A percentile compares a stretch with the other conserved stretches of the same genome.
Conservation (phyloP, 352 stramenopile genomes). For the Globisporangium takayamanum region DNA sequence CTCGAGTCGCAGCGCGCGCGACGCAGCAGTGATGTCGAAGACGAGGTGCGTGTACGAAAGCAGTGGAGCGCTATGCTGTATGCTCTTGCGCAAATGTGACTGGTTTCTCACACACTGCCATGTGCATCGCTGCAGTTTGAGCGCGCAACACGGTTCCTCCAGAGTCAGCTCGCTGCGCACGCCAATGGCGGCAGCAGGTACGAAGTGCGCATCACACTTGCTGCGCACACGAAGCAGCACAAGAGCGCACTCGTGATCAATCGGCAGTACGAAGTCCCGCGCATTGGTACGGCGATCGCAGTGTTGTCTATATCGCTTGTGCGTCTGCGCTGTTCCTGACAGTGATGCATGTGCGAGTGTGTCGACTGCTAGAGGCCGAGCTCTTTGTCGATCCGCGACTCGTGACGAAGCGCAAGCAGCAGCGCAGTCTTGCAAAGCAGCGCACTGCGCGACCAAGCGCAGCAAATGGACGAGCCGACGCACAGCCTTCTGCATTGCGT, state of each 20-base stretch:
- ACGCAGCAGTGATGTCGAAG: constrained; percentile 21
- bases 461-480: constrained; percentile 8
- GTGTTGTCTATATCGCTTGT: background rate
- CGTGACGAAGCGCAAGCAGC: constrained; percentile 7
- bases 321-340: background rate
- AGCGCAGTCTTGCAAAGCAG: constrained; percentile 3
- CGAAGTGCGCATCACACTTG: constrained; percentile 33
- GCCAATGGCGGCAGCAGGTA: constrained; percentile 20
- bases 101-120: background rate
- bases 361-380: constrained; percentile 29
- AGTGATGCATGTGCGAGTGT: background rate
- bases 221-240: constrained; percentile 9
- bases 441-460: background rate
- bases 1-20: constrained; percentile 40
- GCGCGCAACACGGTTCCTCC: constrained; percentile 30
- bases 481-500: constrained; percentile 10
- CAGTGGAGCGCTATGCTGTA: background rate
- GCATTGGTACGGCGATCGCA: constrained; percentile 33
- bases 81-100: too few species aligned
- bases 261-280: constrained; percentile 35
- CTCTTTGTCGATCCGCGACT: constrained; percentile 39
- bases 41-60: constrained; percentile 23
- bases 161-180: constrained; percentile 25
- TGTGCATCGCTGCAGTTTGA: constrained; percentile 34
- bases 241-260: constrained; percentile 54